These are phyloP conservation scores for Aspergillus japonicus DNA, from an alignment of 2,329 filamentous ascomycete species.

Conservation along the genomic window DNA sequence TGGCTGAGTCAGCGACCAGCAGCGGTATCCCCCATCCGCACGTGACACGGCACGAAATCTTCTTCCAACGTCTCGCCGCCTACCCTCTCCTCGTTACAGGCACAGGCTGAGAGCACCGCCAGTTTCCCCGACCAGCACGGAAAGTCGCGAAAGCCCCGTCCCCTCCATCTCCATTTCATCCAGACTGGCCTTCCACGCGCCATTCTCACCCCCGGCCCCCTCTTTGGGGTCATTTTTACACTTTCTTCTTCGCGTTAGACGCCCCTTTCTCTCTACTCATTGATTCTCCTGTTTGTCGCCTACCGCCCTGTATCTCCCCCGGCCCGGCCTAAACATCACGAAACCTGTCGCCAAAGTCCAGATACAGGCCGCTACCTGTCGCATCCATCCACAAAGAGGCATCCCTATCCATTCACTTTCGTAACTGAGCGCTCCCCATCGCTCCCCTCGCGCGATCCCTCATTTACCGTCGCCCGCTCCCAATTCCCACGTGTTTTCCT, in stretches of 20 bases:
- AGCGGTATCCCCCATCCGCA: slow-evolving; percentile 4
- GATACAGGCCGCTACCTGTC: slow-evolving; percentile 24
- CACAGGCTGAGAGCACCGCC: slow-evolving; percentile 37
- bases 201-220: slow-evolving; percentile 29
- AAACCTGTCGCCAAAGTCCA: slow-evolving; percentile 36
- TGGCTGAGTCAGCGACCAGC: slow-evolving; percentile 25
- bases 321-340: slow-evolving; percentile 31
- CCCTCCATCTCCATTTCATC: slow-evolving; percentile 42
- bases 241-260: slow-evolving; percentile 19
- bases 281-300: slow-evolving; percentile 22
- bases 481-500: slow-evolving; percentile 21
- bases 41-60: slow-evolving; percentile 33
- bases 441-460: slow-evolving; percentile 26
- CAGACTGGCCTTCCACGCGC: slow-evolving; percentile 34
- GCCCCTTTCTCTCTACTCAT: slow-evolving; percentile 17
- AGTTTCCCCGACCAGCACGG: slow-evolving; percentile 37
- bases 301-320: slow-evolving; percentile 22
- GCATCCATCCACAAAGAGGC: slow-evolving; percentile 25
- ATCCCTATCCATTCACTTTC: slow-evolving; percentile 22
- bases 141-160: slow-evolving; percentile 40
- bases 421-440: slow-evolving; percentile 22
- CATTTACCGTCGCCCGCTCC: slow-evolving; percentile 16
- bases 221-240: slow-evolving; percentile 21
- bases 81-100: slow-evolving; percentile 33
- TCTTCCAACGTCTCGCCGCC: slow-evolving; percentile 33